phyloP scores from a whole-genome alignment of 2,329 filamentous ascomycete genomes.

The Elsinoe arachidis region DNA sequence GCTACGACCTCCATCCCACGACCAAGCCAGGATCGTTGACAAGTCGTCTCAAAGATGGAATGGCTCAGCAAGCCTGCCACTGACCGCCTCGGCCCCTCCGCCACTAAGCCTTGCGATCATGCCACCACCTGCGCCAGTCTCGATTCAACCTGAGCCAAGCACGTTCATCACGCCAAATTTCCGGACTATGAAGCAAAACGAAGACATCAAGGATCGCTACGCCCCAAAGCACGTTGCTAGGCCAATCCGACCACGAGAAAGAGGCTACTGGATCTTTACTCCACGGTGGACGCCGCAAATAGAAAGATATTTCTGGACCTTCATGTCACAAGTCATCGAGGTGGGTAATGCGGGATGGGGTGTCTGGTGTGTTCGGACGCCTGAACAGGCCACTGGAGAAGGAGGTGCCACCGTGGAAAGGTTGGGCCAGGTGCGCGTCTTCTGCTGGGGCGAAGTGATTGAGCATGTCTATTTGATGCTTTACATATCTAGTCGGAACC shows the following conservation, averaged over 20 bases:
- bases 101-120: background rate
- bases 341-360: constrained; percentile 59
- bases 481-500: constrained; percentile 60
- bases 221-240: constrained; percentile 35
- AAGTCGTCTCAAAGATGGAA: background rate
- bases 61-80: background rate
- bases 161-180: constrained; percentile 23
- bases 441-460: constrained; percentile 68
- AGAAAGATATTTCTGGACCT: constrained; percentile 52
- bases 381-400: constrained; percentile 18
- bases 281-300: constrained; percentile 42
- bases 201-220: constrained; percentile 24
- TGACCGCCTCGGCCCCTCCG: background rate
- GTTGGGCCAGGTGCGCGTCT: constrained; percentile 50
- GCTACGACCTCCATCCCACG: too few relatives aligned
- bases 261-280: constrained; percentile 66
- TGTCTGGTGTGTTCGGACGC: constrained; percentile 44
- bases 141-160: background rate
- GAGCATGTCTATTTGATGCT: constrained; percentile 67
- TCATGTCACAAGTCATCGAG: constrained; percentile 51
- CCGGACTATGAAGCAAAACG: constrained; percentile 24
- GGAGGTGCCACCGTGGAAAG: constrained; percentile 15
- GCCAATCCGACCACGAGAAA: constrained; percentile 51
- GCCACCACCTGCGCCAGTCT: background rate
- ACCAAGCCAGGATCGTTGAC: too few relatives aligned